Evolutionary conservation across 148 eudicot genomes (phyloP).

Genomic region (Spergularia bocconei): DNA sequence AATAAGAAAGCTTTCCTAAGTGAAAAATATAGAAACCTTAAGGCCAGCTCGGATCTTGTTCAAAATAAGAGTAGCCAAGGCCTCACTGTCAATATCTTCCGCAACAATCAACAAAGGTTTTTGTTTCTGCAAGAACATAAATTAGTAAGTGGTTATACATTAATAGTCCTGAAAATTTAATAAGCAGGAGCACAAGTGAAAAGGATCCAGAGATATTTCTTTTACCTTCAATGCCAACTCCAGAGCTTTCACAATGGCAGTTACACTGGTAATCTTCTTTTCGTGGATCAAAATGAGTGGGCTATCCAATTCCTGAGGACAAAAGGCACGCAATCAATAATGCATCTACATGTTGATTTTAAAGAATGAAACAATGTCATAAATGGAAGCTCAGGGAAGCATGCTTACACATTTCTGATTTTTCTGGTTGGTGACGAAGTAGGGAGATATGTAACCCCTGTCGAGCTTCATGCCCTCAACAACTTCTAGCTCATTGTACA

Average conservation of each 20-base stretch:
- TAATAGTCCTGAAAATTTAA: neutral
- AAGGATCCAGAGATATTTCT: neutral
- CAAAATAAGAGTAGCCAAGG: constrained; percentile 91
- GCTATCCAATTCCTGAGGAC: constrained; percentile 69
- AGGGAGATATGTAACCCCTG: constrained; percentile 94
- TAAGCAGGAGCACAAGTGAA: neutral
- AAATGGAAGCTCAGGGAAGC: neutral
- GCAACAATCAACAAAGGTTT: constrained; percentile 89
- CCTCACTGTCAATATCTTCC: constrained; percentile 94
- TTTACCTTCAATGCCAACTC: constrained; percentile 92
- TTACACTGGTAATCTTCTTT: constrained; percentile 85
- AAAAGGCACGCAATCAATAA: neutral
- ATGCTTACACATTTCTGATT: constrained; percentile 83
- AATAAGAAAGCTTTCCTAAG: no score
- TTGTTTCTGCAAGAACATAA: constrained; percentile 48
- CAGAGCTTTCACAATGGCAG: constrained; percentile 72
- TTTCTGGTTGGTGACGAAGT: constrained; percentile 88
- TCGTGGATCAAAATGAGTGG: constrained; percentile 87
- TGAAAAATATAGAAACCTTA: constrained; percentile 44
- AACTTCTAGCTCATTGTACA: constrained; percentile 44
- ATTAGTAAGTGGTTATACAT: neutral
- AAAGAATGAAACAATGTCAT: no score
- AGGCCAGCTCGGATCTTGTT: constrained; percentile 93
- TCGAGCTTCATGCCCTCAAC: constrained; percentile 61
- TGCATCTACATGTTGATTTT: neutral